A percentile compares a stretch with the other conserved stretches of the same genome.
These are phyloP conservation scores for Metarhizium brunneum DNA, from an alignment of 2,329 filamentous ascomycete species.

Conservation along the genomic window DNA sequence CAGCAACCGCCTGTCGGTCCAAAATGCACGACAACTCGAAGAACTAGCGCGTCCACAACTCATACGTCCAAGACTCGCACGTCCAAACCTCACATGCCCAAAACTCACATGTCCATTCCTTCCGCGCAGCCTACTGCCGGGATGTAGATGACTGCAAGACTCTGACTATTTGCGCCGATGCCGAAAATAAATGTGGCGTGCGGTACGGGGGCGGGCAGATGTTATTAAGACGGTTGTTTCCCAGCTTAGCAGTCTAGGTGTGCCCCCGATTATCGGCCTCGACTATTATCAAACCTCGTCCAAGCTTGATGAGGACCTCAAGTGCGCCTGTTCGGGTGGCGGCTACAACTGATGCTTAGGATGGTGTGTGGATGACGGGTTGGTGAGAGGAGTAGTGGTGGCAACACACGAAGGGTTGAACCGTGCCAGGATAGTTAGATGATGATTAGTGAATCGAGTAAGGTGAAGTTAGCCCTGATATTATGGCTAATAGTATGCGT, in stretches of 20 bases:
- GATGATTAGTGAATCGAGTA: not conserved
- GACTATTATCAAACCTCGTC: not conserved
- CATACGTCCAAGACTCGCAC: too few relatives aligned
- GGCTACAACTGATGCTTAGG: not conserved
- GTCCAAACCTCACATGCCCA: too few relatives aligned
- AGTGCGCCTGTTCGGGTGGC: not conserved
- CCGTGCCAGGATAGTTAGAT: not conserved
- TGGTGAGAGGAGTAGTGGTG: not conserved
- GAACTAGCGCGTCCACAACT: not conserved
- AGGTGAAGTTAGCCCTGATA: not conserved
- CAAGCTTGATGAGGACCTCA: not conserved
- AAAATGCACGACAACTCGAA: constrained; percentile 6
- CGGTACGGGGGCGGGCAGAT: constrained; percentile 13
- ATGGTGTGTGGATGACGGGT: not conserved
- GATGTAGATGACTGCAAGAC: constrained; percentile 13
- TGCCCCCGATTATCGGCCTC: not conserved
- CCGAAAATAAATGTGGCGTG: constrained; percentile 15
- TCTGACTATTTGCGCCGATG: constrained; percentile 16
- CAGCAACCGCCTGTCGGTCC: constrained; percentile 13
- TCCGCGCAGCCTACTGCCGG: not conserved
- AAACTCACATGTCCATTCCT: not conserved
- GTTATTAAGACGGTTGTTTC: not conserved
- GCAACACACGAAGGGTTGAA: not conserved
- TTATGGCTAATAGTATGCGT: constrained; percentile 26
- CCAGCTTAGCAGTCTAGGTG: not conserved